These are phyloP conservation scores for Arachis hypogaea DNA, from an alignment of 306 rosid genomes.

Conservation along the genomic window DNA sequence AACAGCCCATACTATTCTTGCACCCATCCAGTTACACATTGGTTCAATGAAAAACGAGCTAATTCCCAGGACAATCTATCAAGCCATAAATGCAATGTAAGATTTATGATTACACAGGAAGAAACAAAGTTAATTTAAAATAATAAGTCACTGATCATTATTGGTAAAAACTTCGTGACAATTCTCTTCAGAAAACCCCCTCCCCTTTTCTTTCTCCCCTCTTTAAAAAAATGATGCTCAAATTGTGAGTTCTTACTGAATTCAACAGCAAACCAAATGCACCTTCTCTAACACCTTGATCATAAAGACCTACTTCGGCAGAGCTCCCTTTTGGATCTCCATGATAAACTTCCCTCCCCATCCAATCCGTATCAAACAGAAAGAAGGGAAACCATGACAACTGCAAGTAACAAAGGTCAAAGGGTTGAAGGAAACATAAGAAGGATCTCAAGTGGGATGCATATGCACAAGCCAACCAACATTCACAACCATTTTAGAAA, in stretches of 20 bases:
- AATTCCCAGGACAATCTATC: conserved; percentile 90
- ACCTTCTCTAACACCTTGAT: conserved; percentile 99
- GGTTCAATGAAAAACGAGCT: conserved; percentile 96
- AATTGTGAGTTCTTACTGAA: conserved; percentile 90
- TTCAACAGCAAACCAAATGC: conserved; percentile 99
- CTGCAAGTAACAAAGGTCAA: conserved; percentile 52
- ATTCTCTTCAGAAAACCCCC: conserved; percentile 3
- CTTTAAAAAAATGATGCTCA: conserved; percentile 36
- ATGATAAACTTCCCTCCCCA: conserved; percentile 99
- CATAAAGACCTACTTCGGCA: conserved; percentile 61
- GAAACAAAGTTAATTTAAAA: conserved; percentile 2
- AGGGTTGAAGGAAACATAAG: conserved; percentile 32
- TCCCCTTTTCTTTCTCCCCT: too few species aligned
- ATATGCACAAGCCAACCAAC: conserved; percentile 28
- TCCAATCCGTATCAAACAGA: conserved; percentile 98
- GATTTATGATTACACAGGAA: conserved; percentile 25
- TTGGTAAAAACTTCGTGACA: not conserved
- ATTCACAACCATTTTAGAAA: conserved; percentile 31
- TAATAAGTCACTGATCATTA: conserved; percentile 1
- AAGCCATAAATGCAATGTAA: conserved; percentile 31
- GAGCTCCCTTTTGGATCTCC: conserved; percentile 87
- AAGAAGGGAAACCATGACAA: conserved; percentile 98
- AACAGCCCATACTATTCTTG: conserved; percentile 91
- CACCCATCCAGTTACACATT: conserved; percentile 87
- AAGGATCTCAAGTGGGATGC: conserved; percentile 38